Evolutionary conservation across 139 green algal species (phyloP), one percentile per base, ranked within the genome.

Genomic region (Bryopsis sp.): DNA sequence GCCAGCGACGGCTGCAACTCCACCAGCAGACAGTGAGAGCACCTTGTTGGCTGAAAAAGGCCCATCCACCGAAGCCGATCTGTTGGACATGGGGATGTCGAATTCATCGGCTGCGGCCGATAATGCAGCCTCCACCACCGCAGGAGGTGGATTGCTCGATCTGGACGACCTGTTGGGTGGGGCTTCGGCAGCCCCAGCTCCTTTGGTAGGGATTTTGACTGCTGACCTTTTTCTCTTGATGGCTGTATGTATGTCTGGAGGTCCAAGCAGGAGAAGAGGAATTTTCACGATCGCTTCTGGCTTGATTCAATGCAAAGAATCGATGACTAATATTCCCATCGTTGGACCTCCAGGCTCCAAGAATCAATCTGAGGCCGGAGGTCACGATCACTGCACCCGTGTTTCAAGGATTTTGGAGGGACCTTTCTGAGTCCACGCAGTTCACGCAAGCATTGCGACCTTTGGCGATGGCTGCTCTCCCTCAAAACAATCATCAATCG

Each of bases 371-470:
- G 3, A 36, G 24, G 39, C 48, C 29, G 15, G 48, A 72, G 63
- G 64, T 65, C 1, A 63, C 65, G 7, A 57, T 79, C 24, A 59
- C 79, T 2, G 28, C 76, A 11, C 68, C 74, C 6, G 70, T 81
- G 24, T 95, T 95, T 67, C 88, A 92, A 75, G 69, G 72, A 22
- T 76, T 78, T n/a, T 95, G 88, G 88, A 70, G 67, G 29, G 43
- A 76, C 24, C 68, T 92, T 67, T 70, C 78, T 1, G 33, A 79
- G 2, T 71, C 64, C 2, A 58, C 76, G 32, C 67, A 68, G 57
- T 76, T 76, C 43, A 43, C 37, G 0, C 75, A 82, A 36, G 32
- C 37, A 2, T 71, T 90, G 26, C 48, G 33, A 24, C 8, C 47
- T 1, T 46, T 46, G 33, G 70, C 58, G 11, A 29, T 86, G 57